Conservation (phyloP, 2,329 filamentous ascomycete genomes). For the Geosmithia flava region DNA sequence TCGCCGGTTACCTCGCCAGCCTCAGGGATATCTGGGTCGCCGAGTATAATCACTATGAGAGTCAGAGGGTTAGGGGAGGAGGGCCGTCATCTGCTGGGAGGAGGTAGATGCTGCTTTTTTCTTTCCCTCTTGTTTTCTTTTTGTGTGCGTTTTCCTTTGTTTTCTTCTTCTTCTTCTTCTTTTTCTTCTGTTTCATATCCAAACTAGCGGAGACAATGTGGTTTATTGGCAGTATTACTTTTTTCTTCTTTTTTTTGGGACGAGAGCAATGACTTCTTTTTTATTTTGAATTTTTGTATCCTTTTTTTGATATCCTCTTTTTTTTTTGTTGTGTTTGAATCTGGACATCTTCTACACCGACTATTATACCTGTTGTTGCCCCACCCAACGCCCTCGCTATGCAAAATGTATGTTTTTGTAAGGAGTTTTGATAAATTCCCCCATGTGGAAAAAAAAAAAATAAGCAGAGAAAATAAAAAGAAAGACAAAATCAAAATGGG, state of each 20-base stretch:
- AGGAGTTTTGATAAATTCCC: background rate
- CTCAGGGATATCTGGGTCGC: slow-evolving; percentile 41
- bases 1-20: slow-evolving; percentile 32
- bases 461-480: slow-evolving; percentile 3
- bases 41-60: slow-evolving; percentile 46
- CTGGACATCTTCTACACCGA: background rate
- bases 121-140: background rate
- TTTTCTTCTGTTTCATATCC: too few species aligned
- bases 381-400: slow-evolving; percentile 16
- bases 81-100: background rate
- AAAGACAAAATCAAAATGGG: slow-evolving; percentile 2
- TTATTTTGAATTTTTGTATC: too few species aligned
- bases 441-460: background rate
- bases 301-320: too few species aligned
- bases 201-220: background rate
- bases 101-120: background rate
- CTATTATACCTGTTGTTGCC: background rate
- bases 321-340: too few species aligned
- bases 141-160: background rate
- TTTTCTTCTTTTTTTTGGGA: too few species aligned
- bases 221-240: background rate
- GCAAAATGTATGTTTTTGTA: slow-evolving; percentile 4
- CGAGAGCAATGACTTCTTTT: too few species aligned
- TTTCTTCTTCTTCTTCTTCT: background rate
- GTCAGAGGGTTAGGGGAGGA: slow-evolving; percentile 15